phyloP scores from a whole-genome alignment of 208 protist species.

The Leishmania guyanensis region DNA sequence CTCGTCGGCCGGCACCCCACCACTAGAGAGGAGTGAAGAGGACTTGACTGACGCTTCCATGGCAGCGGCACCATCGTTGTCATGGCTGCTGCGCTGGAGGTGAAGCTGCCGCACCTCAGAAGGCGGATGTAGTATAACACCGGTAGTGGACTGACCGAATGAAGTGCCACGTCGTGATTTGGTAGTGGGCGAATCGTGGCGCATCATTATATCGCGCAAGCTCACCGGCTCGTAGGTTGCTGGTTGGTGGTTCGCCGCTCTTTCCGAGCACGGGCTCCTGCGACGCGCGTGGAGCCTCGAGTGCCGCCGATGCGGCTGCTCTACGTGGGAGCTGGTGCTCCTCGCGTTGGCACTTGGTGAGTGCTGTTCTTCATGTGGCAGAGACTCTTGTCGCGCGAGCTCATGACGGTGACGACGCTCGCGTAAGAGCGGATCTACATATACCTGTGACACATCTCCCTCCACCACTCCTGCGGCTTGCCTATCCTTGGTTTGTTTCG shows the following conservation, averaged over 20 bases:
- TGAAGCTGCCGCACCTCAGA: background rate
- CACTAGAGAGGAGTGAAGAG: conserved; percentile 21
- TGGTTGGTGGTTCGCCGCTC: background rate
- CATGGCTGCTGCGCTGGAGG: background rate
- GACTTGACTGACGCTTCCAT: background rate
- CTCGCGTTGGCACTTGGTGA: background rate
- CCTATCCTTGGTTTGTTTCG: background rate
- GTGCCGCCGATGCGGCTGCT: background rate
- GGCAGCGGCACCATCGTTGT: background rate
- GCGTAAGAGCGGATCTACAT: conserved; percentile 28
- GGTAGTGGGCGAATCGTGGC: conserved; percentile 8
- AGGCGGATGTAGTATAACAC: background rate
- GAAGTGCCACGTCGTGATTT: background rate
- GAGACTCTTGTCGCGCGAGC: conserved; percentile 9
- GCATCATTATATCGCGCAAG: conserved; percentile 26
- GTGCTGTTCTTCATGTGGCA: background rate
- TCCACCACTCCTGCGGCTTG: background rate
- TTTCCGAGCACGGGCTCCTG: background rate
- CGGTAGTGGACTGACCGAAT: background rate
- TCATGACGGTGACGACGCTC: conserved; percentile 29
- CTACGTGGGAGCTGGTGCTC: background rate
- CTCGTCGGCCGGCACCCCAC: conserved; percentile 25
- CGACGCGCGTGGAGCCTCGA: background rate
- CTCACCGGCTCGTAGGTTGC: conserved; percentile 12
- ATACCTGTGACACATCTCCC: conserved; percentile 19